A percentile compares a stretch with the other conserved stretches of the same genome.
These are phyloP conservation scores for Royoungia palumana DNA, from an alignment of 768 basidiomycete species.

Conservation along the genomic window DNA sequence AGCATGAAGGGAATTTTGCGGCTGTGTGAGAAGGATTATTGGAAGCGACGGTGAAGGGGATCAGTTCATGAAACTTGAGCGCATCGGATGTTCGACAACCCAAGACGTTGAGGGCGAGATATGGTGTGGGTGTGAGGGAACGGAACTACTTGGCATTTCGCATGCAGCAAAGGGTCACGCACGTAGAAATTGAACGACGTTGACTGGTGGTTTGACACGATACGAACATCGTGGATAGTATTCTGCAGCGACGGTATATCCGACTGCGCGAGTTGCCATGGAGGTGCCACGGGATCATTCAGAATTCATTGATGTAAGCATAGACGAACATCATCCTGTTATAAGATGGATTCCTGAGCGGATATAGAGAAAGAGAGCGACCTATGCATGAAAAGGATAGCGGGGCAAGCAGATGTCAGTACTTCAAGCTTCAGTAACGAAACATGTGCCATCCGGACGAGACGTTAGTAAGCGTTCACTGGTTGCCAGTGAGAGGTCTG, in stretches of 20 bases:
- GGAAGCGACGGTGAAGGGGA: constrained; percentile 8
- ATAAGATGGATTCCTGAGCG: too few species aligned
- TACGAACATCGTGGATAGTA: too few species aligned
- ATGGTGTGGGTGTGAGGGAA: not conserved
- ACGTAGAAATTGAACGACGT: not conserved
- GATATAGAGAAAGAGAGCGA: not conserved
- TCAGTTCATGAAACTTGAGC: not conserved
- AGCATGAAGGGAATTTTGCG: constrained; percentile 1
- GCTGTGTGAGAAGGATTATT: not conserved
- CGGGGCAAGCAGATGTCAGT: constrained; percentile 13
- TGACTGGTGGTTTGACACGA: too few species aligned
- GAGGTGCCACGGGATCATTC: too few species aligned
- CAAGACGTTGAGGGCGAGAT: constrained; percentile 13
- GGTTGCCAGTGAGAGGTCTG: too few species aligned
- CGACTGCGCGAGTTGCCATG: not conserved
- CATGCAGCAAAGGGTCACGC: not conserved
- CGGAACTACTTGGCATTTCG: not conserved
- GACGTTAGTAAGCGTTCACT: too few species aligned
- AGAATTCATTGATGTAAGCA: constrained; percentile 21
- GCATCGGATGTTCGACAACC: not conserved
- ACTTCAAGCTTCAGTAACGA: too few species aligned
- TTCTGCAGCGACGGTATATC: too few species aligned
- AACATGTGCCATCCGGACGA: too few species aligned
- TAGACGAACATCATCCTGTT: constrained; percentile 27
- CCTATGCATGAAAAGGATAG: constrained; percentile 26